Conservation (phyloP, 495 filamentous ascomycete species). For the Venustampulla echinocandica region DNA sequence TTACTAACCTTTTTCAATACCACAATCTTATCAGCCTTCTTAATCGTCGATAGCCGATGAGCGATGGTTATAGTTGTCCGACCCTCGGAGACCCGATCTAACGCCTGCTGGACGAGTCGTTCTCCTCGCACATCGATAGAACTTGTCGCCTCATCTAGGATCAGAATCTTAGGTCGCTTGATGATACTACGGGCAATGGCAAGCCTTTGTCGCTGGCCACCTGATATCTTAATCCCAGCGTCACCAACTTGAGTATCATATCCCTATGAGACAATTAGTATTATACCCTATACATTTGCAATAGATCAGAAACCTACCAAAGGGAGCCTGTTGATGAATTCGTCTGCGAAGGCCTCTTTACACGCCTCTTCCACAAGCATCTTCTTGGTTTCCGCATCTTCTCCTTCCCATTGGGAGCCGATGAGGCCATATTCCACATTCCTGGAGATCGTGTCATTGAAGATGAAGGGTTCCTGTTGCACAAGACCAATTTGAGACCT, state of each 20-base stretch:
- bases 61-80: constrained; percentile 57
- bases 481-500: constrained; percentile 57
- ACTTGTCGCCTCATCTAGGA: constrained; percentile 76
- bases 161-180: constrained; percentile 69
- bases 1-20: constrained; percentile 36
- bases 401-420: constrained; percentile 52
- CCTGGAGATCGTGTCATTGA: constrained; percentile 56
- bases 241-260: constrained; percentile 59
- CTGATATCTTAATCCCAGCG: constrained; percentile 49
- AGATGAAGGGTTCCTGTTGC: constrained; percentile 63
- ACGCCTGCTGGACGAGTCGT: constrained; percentile 46
- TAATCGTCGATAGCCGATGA: constrained; percentile 50
- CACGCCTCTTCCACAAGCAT: constrained; percentile 51
- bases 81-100: constrained; percentile 43
- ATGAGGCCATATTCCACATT: constrained; percentile 59
- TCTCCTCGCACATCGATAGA: constrained; percentile 51
- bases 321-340: constrained; percentile 51
- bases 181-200: constrained; percentile 65
- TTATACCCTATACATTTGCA: background rate
- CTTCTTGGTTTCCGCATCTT: constrained; percentile 39
- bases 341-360: constrained; percentile 51
- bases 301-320: constrained; percentile 22
- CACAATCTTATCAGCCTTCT: constrained; percentile 58
- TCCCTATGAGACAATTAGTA: constrained; percentile 23
- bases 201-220: constrained; percentile 56